A percentile compares a stretch with the other conserved stretches of the same genome.
phyloP scores from a whole-genome alignment of 495 filamentous ascomycete genomes.

The Sabuloglossum arenarium region DNA sequence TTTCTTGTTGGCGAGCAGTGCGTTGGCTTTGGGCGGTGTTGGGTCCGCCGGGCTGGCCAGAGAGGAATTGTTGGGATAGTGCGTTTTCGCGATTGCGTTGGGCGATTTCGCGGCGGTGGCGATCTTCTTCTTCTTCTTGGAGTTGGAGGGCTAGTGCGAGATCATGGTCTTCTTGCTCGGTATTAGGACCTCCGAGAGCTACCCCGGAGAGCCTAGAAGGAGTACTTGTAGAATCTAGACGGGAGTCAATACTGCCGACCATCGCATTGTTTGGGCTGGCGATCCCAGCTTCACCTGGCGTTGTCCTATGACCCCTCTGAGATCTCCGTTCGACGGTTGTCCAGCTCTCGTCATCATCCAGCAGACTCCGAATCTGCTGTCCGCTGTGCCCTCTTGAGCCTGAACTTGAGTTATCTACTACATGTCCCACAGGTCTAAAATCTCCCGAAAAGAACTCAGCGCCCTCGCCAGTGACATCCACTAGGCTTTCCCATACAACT shows the following conservation, averaged over 20 bases:
- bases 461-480: conserved; percentile 67
- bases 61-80: conserved; percentile 4
- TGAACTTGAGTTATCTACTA: neutral
- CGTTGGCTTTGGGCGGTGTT: neutral
- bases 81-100: conserved; percentile 1
- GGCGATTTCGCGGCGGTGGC: conserved; percentile 26
- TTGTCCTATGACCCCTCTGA: neutral
- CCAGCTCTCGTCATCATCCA: conserved; percentile 22
- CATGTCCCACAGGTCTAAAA: conserved; percentile 60
- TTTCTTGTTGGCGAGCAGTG: neutral
- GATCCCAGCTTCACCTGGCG: conserved; percentile 3
- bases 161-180: conserved; percentile 58
- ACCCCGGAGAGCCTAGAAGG: neutral
- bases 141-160: conserved; percentile 60
- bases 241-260: conserved; percentile 5
- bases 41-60: neutral
- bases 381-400: conserved; percentile 5
- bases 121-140: conserved; percentile 65
- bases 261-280: conserved; percentile 6
- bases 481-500: conserved; percentile 87
- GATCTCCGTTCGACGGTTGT: conserved; percentile 22
- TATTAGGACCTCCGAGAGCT: neutral
- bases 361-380: conserved; percentile 6
- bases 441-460: conserved; percentile 78
- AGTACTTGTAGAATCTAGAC: neutral